Base-by-base conservation (phyloP, 2,329 filamentous ascomycete genomes). In the Exserohilum turcica region DNA sequence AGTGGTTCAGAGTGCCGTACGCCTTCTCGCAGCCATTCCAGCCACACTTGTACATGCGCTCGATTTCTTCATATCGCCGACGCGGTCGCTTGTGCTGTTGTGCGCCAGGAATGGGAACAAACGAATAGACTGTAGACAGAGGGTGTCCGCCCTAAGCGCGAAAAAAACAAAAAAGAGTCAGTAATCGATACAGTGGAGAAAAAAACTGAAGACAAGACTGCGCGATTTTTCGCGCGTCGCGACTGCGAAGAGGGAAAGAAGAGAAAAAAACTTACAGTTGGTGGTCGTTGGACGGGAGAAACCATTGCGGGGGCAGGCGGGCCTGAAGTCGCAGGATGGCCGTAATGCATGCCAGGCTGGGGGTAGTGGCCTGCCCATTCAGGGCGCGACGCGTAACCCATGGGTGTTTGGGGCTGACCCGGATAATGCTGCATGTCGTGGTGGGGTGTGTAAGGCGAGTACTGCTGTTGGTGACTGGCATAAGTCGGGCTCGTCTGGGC, bases 1-100 rank as follows among this genome's bases (percentile, higher is more conserved):
- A 76, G 74, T 99, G 94, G 76, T 99, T 99, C 57, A 99, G 79
- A 42, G 94, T 99, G 55, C 94, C 94, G 66, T 99, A 99, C 2
- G 94, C 94, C 79, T 99, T 99, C 77, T 99, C 94, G 72, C 94
- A 99, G 7, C 92, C 92, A 62, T 97, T 93, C 91, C 92, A 97
- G 21, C 93, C 94, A 72, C 94, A 99, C 77, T 97, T 97, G 82
- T 99, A 97, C 94, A 99, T 97, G 72, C 94, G 88, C 80, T 99
- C 94, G 66, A 99, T 99, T 74, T 99, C 94, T 77, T 99, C 94
- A 68, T 97, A 99, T 48, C 94, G 86, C 67, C 94, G 84, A 60
- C 94, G 86, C 10, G 94, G 94, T 53, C 94, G 86, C 80, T 99
- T 99, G 76, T 97, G 93, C 74, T 99, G 94, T 73, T 97, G 92